Evolutionary conservation across 2,329 filamentous ascomycete genomes (phyloP).

Genomic region (Orbilia javanica): DNA sequence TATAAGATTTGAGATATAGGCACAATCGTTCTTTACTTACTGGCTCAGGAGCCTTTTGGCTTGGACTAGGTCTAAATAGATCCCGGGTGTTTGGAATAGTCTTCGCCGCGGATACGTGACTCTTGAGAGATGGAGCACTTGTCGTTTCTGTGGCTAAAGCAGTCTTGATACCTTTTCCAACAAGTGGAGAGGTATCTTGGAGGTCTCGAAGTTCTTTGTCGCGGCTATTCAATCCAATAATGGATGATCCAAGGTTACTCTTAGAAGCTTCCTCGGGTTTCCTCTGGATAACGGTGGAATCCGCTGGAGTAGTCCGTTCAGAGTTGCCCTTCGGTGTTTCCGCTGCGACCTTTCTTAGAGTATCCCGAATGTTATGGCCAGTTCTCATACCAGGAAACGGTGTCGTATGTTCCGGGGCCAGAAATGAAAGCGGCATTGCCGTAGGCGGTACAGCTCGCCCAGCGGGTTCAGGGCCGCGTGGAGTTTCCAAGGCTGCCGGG

Average conservation of each 20-base stretch:
- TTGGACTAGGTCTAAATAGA: no score
- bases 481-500: neutral
- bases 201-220: neutral
- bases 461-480: neutral
- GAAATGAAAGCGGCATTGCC: neutral
- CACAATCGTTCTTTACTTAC: neutral
- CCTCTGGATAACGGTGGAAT: constrained; percentile 2
- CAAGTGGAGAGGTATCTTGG: neutral
- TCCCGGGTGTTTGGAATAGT: neutral
- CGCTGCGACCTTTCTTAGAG: constrained; percentile 10
- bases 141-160: neutral
- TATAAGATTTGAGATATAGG: neutral
- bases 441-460: neutral
- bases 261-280: neutral
- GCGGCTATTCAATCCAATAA: no score
- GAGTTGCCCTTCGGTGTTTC: constrained; percentile 10
- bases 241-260: neutral
- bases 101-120: neutral
- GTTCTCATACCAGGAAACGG: constrained; percentile 33
- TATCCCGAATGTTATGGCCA: constrained; percentile 5
- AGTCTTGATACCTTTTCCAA: neutral
- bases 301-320: neutral
- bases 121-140: neutral
- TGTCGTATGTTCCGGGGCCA: neutral
- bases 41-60: neutral